These are phyloP conservation scores for Deuterostichococcus epilithicus DNA, from an alignment of 139 green algal genomes.

Conservation along the genomic window DNA sequence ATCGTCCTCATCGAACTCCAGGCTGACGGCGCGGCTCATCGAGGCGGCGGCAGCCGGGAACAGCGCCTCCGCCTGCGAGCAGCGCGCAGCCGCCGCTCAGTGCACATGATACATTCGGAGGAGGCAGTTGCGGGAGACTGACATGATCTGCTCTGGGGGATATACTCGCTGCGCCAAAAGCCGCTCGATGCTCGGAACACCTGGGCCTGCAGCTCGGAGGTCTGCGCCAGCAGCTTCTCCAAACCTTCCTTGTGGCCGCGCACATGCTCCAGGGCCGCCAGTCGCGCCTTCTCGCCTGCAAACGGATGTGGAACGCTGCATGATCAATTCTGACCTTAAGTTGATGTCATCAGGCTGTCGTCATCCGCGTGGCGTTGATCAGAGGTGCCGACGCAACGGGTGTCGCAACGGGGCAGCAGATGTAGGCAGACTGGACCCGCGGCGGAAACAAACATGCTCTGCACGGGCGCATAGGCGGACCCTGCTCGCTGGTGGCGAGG, in stretches of 20 bases:
- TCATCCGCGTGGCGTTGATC: not conserved
- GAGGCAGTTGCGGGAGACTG: no score
- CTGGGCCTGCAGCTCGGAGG: not conserved
- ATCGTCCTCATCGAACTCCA: not conserved
- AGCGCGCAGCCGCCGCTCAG: not conserved
- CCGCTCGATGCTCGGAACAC: no score
- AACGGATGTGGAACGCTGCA: not conserved
- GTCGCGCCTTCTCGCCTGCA: conserved; percentile 7
- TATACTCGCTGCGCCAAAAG: no score
- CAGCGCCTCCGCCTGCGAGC: not conserved
- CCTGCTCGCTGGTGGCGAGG: conserved; percentile 11
- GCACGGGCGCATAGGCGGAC: not conserved
- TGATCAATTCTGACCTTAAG: not conserved
- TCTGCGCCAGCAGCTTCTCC: not conserved
- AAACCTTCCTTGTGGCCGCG: not conserved
- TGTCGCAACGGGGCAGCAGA: not conserved
- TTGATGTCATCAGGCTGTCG: not conserved
- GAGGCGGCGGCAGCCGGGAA: not conserved
- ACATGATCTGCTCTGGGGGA: no score
- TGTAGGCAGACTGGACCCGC: not conserved
- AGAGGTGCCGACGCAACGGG: not conserved
- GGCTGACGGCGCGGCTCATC: no score
- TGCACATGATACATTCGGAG: no score
- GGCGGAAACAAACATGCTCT: not conserved
- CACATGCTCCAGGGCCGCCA: not conserved